Conservation (phyloP, 2,329 filamentous ascomycete species). For the Exophiala aquamarina region DNA sequence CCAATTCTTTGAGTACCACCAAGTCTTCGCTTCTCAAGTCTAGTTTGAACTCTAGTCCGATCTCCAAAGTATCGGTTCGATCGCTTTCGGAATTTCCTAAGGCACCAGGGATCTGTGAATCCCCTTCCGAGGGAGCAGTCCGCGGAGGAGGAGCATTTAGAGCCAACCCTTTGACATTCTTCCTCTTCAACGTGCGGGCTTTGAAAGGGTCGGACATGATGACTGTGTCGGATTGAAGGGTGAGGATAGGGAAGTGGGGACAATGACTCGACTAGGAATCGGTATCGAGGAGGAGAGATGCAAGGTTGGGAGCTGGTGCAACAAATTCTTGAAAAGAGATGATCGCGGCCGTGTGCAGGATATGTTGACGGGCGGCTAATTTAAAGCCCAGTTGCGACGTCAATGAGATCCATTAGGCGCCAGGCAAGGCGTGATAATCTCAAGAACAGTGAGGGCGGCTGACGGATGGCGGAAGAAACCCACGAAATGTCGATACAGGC, state of each 20-base stretch:
- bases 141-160: slow-evolving; percentile 77
- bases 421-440: slow-evolving; percentile 1
- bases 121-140: slow-evolving; percentile 68
- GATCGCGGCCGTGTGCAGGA: slow-evolving; percentile 9
- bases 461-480: too few relatives aligned
- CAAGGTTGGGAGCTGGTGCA: not conserved
- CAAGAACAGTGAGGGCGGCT: not conserved
- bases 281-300: not conserved
- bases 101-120: slow-evolving; percentile 61
- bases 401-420: slow-evolving; percentile 17
- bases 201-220: slow-evolving; percentile 63
- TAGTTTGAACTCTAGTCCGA: slow-evolving; percentile 94
- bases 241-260: not conserved
- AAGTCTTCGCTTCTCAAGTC: slow-evolving; percentile 90
- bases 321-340: slow-evolving; percentile 2
- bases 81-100: slow-evolving; percentile 59
- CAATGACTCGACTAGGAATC: not conserved
- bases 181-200: slow-evolving; percentile 87
- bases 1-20: slow-evolving; percentile 89
- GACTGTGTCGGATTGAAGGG: slow-evolving; percentile 1
- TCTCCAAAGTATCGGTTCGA: slow-evolving; percentile 76
- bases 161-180: slow-evolving; percentile 96
- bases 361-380: slow-evolving; percentile 12
- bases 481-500: too few relatives aligned
- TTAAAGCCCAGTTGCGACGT: slow-evolving; percentile 16